These are phyloP conservation scores for Acrocalymma vagum DNA, from an alignment of 2,329 filamentous ascomycete genomes.

Conservation along the genomic window DNA sequence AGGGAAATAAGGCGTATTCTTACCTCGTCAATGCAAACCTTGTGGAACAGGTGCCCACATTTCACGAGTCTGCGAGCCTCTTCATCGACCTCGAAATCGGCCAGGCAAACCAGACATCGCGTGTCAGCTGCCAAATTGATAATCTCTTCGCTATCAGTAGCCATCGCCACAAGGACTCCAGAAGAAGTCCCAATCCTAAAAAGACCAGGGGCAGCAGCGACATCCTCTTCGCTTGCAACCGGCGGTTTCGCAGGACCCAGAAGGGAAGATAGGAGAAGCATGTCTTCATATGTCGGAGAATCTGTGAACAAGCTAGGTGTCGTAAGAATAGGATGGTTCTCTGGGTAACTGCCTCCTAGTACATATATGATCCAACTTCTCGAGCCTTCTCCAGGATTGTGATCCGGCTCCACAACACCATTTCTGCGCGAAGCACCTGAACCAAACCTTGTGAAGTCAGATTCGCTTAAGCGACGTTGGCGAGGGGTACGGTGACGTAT, in stretches of 20 bases:
- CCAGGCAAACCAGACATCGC: slow-evolving; percentile 72
- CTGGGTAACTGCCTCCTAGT: slow-evolving; percentile 73
- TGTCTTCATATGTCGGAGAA: slow-evolving; percentile 76
- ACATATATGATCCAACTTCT: slow-evolving; percentile 78
- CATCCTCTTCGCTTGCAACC: slow-evolving; percentile 71
- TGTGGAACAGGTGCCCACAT: slow-evolving; percentile 73
- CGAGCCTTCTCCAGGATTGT: slow-evolving; percentile 65
- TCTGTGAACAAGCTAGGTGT: slow-evolving; percentile 76
- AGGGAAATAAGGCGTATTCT: slow-evolving; percentile 20
- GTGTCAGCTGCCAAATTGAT: slow-evolving; percentile 50
- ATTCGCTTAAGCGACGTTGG: slow-evolving; percentile 66
- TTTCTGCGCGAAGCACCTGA: slow-evolving; percentile 70
- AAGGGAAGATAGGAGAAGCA: slow-evolving; percentile 73
- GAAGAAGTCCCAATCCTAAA: slow-evolving; percentile 60
- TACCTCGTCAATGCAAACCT: slow-evolving; percentile 75
- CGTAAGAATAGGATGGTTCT: slow-evolving; percentile 74
- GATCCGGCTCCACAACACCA: slow-evolving; percentile 66
- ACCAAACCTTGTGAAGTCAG: slow-evolving; percentile 68
- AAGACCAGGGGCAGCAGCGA: slow-evolving; percentile 68
- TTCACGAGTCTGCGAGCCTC: slow-evolving; percentile 68
- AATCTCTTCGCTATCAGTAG: slow-evolving; percentile 47
- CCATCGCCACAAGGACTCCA: slow-evolving; percentile 56
- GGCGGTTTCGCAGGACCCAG: slow-evolving; percentile 74
- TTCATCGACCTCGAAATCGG: slow-evolving; percentile 70
- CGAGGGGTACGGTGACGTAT: slow-evolving; percentile 52